A percentile compares a stretch with the other conserved stretches of the same genome.
phyloP scores from a whole-genome alignment of 768 basidiomycete genomes.

The Podaxis carcinomalis region DNA sequence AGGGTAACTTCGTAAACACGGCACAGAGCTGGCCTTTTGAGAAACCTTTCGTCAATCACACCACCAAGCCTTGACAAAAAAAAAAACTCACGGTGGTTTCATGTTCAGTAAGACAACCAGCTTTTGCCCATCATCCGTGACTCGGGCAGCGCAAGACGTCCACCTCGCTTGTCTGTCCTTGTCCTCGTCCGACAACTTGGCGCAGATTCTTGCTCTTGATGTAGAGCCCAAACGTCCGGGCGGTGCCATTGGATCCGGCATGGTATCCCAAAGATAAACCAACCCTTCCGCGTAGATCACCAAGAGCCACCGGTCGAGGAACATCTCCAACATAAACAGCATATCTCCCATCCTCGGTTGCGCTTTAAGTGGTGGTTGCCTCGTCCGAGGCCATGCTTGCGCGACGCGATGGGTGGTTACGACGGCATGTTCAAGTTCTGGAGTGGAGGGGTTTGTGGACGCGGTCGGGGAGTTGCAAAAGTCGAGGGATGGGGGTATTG shows the following conservation, averaged over 20 bases:
- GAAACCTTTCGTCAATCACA: background rate
- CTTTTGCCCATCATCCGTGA: slow-evolving; percentile 4
- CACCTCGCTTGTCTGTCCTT: background rate
- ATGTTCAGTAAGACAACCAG: slow-evolving; percentile 6
- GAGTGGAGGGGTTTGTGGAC: background rate
- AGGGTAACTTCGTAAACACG: slow-evolving; percentile 7
- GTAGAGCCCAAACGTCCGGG: slow-evolving; percentile 7
- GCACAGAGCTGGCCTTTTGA: background rate
- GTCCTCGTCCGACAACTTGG: slow-evolving; percentile 3
- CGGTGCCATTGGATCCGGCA: slow-evolving; percentile 2
- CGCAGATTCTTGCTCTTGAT: slow-evolving; percentile 9
- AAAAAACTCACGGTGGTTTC: background rate
- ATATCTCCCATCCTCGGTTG: slow-evolving; percentile 3
- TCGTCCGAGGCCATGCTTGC: background rate
- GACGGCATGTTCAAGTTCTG: slow-evolving; percentile 5
- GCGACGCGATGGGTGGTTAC: slow-evolving; percentile 4
- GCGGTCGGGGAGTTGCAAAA: background rate
- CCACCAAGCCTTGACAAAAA: too few relatives aligned
- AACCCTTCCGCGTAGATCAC: slow-evolving; percentile 38
- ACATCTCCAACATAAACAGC: slow-evolving; percentile 34
- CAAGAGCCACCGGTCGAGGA: slow-evolving; percentile 45
- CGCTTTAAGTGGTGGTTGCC: background rate
- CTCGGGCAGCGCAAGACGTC: background rate
- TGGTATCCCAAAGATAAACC: slow-evolving; percentile 39
- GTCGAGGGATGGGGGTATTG: slow-evolving; percentile 1